phyloP scores from a whole-genome alignment of 2,329 filamentous ascomycete genomes.

The Verticillium dahliae region DNA sequence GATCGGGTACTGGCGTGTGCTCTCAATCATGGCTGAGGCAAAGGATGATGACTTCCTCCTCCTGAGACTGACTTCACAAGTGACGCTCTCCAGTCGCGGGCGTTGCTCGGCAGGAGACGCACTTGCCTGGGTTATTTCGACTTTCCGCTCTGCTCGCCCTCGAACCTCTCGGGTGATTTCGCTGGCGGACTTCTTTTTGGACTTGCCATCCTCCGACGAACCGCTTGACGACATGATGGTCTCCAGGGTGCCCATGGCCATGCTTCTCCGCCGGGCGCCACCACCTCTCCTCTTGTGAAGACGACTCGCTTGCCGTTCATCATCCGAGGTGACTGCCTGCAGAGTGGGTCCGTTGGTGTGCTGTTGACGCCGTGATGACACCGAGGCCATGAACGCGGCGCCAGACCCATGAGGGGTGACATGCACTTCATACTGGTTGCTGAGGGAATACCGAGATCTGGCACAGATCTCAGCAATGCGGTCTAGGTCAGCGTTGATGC shows the following conservation, averaged over 20 bases:
- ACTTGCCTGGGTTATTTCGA: conserved; percentile 8
- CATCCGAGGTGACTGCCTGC: conserved; percentile 50
- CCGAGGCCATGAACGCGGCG: conserved; percentile 32
- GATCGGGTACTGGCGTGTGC: conserved; percentile 22
- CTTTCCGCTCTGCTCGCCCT: conserved; percentile 36
- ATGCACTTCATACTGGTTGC: conserved; percentile 62
- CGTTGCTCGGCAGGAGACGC: too few species aligned
- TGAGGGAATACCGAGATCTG: conserved; percentile 56
- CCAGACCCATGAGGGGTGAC: conserved; percentile 56
- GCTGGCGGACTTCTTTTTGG: conserved; percentile 49
- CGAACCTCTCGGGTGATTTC: conserved; percentile 50
- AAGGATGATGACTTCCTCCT: conserved; percentile 24
- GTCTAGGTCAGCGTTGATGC: conserved; percentile 53
- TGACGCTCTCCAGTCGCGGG: neutral
- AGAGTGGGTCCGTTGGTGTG: conserved; percentile 43
- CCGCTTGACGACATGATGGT: conserved; percentile 62
- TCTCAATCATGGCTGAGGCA: conserved; percentile 29
- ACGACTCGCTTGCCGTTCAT: conserved; percentile 37
- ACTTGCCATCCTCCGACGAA: conserved; percentile 55
- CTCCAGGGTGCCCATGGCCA: conserved; percentile 56
- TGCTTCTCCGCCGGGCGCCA: conserved; percentile 37
- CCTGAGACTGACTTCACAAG: neutral
- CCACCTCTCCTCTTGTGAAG: conserved; percentile 32
- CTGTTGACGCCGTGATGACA: conserved; percentile 19
- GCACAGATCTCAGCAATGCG: conserved; percentile 63